Conservation (phyloP, 768 basidiomycete species). For the Tulasnella sp. region DNA sequence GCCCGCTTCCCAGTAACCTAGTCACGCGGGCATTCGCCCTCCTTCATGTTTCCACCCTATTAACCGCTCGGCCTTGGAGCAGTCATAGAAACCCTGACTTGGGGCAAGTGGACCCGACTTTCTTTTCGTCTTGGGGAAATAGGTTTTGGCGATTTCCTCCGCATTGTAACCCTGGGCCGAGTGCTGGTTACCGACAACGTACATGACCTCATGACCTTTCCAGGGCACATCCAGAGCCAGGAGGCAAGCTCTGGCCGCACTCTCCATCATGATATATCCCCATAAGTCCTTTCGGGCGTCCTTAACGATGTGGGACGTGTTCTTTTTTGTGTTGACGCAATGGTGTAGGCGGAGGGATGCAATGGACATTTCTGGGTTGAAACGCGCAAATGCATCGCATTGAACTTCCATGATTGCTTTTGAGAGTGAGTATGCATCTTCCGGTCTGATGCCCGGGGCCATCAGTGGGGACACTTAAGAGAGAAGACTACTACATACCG, state of each 20-base stretch:
- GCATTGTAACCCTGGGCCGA: conserved; percentile 21
- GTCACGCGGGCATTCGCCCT: conserved; percentile 12
- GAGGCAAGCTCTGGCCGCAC: conserved; percentile 26
- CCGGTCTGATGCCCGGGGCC: conserved; percentile 1
- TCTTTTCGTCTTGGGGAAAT: conserved; percentile 27
- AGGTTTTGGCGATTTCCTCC: conserved; percentile 21
- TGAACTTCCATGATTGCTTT: conserved; percentile 29
- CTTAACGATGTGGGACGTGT: background rate
- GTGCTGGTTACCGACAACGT: conserved; percentile 23
- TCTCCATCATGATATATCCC: conserved; percentile 22
- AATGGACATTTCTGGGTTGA: conserved; percentile 28
- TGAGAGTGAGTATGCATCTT: conserved; percentile 29
- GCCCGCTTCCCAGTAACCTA: conserved; percentile 16
- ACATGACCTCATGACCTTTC: conserved; percentile 29
- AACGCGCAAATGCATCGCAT: conserved; percentile 22
- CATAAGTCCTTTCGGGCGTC: conserved; percentile 26
- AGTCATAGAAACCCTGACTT: conserved; percentile 25
- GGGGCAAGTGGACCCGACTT: conserved; percentile 9
- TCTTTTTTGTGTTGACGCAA: conserved; percentile 10
- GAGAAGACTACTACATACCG: conserved; percentile 1
- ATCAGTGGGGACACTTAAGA: background rate
- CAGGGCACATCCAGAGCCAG: conserved; percentile 26
- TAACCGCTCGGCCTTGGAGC: conserved; percentile 27
- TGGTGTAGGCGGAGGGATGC: conserved; percentile 28
- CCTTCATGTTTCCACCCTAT: conserved; percentile 29